A percentile compares a stretch with the other conserved stretches of the same genome.
Evolutionary conservation across 2,329 filamentous ascomycete species (phyloP).

Genomic region (Tolypocladium paradoxum): DNA sequence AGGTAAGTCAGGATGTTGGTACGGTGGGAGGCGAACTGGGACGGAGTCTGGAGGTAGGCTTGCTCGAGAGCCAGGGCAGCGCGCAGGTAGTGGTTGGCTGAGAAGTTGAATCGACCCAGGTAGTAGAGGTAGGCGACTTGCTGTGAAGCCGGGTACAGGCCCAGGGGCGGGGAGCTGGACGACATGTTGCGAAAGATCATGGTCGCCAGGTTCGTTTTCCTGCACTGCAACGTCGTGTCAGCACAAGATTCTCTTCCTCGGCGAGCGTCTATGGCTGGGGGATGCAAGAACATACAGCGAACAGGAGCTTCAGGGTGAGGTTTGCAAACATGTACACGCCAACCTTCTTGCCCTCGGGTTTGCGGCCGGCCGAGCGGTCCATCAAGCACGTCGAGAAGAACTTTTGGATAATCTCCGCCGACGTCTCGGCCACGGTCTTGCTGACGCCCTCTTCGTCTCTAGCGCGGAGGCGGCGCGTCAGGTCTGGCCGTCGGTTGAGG

Average conservation of each 20-base stretch:
- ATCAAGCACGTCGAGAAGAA: slow-evolving; percentile 85
- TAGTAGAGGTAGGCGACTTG: slow-evolving; percentile 92
- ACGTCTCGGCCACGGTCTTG: slow-evolving; percentile 73
- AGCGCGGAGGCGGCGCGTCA: slow-evolving; percentile 56
- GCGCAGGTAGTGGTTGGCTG: slow-evolving; percentile 71
- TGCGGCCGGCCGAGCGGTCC: slow-evolving; percentile 59
- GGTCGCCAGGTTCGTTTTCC: slow-evolving; percentile 71
- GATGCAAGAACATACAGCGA: slow-evolving; percentile 47
- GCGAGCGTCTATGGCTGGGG: background rate
- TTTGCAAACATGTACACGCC: slow-evolving; percentile 92
- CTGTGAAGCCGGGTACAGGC: slow-evolving; percentile 73
- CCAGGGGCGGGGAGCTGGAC: slow-evolving; percentile 69
- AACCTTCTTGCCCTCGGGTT: slow-evolving; percentile 72
- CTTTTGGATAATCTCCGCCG: slow-evolving; percentile 80
- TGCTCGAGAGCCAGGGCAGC: slow-evolving; percentile 66
- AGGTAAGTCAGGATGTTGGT: slow-evolving; percentile 74
- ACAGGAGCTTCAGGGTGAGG: slow-evolving; percentile 76
- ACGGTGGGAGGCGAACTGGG: slow-evolving; percentile 58
- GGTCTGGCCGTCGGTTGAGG: slow-evolving; percentile 68
- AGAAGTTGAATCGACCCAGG: slow-evolving; percentile 80
- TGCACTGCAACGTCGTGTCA: slow-evolving; percentile 39
- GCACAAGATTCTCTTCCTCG: background rate
- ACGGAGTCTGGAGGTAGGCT: slow-evolving; percentile 62
- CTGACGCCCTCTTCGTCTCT: slow-evolving; percentile 54
- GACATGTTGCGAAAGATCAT: slow-evolving; percentile 86